A percentile compares a stretch with the other conserved stretches of the same genome.
phyloP scores from a whole-genome alignment of 768 basidiomycete species.

The Naganishia vaughanmartiniae region DNA sequence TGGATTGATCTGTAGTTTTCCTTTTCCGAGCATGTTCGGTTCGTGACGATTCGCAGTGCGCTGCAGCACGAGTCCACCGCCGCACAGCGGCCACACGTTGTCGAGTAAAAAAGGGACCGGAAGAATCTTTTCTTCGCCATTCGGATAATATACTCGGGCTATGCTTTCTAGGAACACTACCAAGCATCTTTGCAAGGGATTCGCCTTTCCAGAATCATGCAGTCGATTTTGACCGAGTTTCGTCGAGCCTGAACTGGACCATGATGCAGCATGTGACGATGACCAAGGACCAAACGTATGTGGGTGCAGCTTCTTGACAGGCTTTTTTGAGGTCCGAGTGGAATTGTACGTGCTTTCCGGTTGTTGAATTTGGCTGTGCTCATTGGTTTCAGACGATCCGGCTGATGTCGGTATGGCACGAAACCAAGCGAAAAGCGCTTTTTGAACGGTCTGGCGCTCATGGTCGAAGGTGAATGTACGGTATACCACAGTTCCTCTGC shows the following conservation, averaged over 20 bases:
- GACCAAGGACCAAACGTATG: conserved; percentile 36
- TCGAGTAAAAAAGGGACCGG: conserved; percentile 46
- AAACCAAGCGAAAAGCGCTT: conserved; percentile 48
- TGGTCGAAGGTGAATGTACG: conserved; percentile 44
- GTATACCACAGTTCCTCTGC: conserved; percentile 40
- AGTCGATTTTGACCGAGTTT: not conserved
- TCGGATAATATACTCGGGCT: conserved; percentile 43
- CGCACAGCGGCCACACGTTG: conserved; percentile 38
- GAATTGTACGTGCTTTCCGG: not conserved
- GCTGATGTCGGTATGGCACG: not conserved
- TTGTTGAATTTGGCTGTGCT: not conserved
- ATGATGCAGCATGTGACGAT: conserved; percentile 8
- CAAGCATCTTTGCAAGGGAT: conserved; percentile 36
- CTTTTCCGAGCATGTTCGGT: conserved; percentile 29
- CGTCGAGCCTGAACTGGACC: conserved; percentile 4
- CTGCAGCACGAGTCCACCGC: conserved; percentile 46
- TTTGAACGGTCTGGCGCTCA: conserved; percentile 40
- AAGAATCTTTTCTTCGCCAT: conserved; percentile 43
- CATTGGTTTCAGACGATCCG: not conserved
- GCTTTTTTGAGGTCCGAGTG: not conserved
- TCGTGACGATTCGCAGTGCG: conserved; percentile 41
- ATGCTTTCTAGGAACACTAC: conserved; percentile 45
- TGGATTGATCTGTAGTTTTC: conserved; percentile 17
- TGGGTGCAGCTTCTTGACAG: not conserved
- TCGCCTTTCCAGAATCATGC: not conserved